These are phyloP conservation scores for Chlorencoelia australis DNA, from an alignment of 2,329 filamentous ascomycete genomes.

Conservation along the genomic window DNA sequence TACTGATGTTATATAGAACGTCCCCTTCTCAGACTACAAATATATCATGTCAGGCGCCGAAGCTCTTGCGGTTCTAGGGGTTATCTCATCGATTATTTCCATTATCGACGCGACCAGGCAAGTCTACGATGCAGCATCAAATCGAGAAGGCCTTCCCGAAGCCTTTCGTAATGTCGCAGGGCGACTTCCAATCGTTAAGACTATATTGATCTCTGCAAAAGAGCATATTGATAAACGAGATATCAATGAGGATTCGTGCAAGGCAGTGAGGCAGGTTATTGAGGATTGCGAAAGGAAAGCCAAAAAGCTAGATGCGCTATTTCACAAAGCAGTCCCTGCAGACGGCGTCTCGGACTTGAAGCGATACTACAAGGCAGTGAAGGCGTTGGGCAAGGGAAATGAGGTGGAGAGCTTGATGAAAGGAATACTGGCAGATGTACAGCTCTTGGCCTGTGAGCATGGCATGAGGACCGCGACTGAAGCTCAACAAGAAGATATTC, in stretches of 20 bases:
- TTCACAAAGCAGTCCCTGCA: constrained; percentile 17
- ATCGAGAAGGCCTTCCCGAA: constrained; percentile 19
- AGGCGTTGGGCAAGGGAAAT: constrained; percentile 17
- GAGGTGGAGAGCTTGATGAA: constrained; percentile 15
- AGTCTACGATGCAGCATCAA: constrained; percentile 18
- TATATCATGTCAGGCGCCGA: constrained; percentile 20
- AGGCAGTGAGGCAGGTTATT: constrained; percentile 12
- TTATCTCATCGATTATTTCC: constrained; percentile 23
- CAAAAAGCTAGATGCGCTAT: constrained; percentile 10
- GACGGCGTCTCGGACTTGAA: constrained; percentile 10
- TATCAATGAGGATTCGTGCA: constrained; percentile 4
- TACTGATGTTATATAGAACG: too few species aligned
- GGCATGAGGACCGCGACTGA: constrained; percentile 6
- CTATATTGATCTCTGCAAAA: constrained; percentile 15
- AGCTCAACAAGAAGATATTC: constrained; percentile 4
- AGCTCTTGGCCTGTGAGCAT: constrained; percentile 11
- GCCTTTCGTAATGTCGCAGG: constrained; percentile 20
- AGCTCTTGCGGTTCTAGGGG: constrained; percentile 18
- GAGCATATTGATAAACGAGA: constrained; percentile 3
- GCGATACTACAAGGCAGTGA: constrained; percentile 16
- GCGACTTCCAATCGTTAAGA: constrained; percentile 20
- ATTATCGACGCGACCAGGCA: constrained; percentile 22
- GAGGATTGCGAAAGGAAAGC: constrained; percentile 17
- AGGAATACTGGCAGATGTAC: constrained; percentile 10
- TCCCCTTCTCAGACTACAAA: neutral